Conservation (phyloP, 164 flowering plant species). For the Annona cherimola region DNA sequence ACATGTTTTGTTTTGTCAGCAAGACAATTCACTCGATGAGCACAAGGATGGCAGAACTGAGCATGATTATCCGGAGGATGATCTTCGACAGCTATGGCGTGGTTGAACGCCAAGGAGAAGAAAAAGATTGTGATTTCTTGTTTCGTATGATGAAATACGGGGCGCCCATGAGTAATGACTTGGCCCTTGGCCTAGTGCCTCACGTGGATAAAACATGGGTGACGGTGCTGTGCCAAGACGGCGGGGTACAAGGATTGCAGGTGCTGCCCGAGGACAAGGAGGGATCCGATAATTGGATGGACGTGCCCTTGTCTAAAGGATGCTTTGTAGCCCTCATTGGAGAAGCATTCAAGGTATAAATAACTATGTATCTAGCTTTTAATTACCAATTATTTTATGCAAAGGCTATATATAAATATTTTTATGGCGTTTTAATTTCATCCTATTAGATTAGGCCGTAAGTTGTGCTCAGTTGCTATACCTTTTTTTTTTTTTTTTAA, state of each 20-base stretch:
- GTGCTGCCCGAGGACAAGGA: conserved; percentile 28
- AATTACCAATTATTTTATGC: too few species aligned
- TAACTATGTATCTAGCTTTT: too few species aligned
- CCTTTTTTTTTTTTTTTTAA: too few species aligned
- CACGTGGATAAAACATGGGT: conserved; percentile 30
- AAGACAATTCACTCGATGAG: conserved; percentile 25
- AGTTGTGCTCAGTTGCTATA: too few species aligned
- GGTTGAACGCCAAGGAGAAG: conserved; percentile 9
- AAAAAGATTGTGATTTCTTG: conserved; percentile 1
- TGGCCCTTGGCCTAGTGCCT: conserved; percentile 25
- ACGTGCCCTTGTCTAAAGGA: conserved; percentile 10
- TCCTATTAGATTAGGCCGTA: too few species aligned
- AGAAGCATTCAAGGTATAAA: conserved; percentile 40
- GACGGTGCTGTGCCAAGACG: conserved; percentile 13
- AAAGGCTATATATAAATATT: too few species aligned
- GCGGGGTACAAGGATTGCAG: conserved; percentile 39
- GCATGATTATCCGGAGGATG: conserved; percentile 16
- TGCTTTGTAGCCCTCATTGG: conserved; percentile 33
- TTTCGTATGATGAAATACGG: conserved; percentile 44
- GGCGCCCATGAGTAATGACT: conserved; percentile 11
- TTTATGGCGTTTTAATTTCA: too few species aligned
- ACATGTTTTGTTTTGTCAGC: conserved; percentile 5
- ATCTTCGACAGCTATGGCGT: conserved; percentile 19
- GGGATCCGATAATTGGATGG: too few species aligned
- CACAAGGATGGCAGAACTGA: conserved; percentile 32